A percentile compares a stretch with the other conserved stretches of the same genome.
Evolutionary conservation across 352 stramenopile species (phyloP).

Genomic region (Pythium insidiosum): DNA sequence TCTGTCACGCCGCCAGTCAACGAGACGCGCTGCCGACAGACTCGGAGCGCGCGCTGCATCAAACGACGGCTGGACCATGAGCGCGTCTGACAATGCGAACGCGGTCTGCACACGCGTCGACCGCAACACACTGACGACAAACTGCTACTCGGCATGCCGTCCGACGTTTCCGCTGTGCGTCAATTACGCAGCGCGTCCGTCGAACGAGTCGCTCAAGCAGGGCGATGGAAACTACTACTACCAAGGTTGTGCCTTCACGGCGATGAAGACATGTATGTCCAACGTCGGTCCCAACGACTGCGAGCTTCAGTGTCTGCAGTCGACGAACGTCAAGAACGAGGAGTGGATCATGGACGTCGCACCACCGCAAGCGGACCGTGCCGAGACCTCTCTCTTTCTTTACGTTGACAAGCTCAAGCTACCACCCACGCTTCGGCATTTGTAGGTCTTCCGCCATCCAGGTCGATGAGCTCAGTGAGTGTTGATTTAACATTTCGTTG

Average conservation of each 20-base stretch:
- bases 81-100: neutral
- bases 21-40: too few species aligned
- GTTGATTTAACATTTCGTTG: neutral
- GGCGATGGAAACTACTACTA: conserved; percentile 57
- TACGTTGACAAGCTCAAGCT: conserved; percentile 38
- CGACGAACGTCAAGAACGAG: conserved; percentile 15
- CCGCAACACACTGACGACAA: conserved; percentile 49
- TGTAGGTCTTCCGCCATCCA: too few species aligned
- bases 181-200: conserved; percentile 36
- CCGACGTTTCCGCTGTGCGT: conserved; percentile 35
- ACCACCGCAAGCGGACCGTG: conserved; percentile 56
- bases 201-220: conserved; percentile 17
- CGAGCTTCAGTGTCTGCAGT: conserved; percentile 60
- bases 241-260: conserved; percentile 38
- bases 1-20: too few species aligned
- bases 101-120: conserved; percentile 23
- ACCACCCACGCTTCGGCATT: conserved; percentile 40
- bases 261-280: conserved; percentile 39
- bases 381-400: conserved; percentile 52
- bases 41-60: conserved; percentile 2
- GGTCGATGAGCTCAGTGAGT: too few species aligned
- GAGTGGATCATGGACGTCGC: conserved; percentile 52
- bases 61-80: neutral
- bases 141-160: conserved; percentile 40
- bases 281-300: conserved; percentile 34